A percentile compares a stretch with the other conserved stretches of the same genome.
Evolutionary conservation across 2,329 filamentous ascomycete species (phyloP).

Genomic region (Amauroascus niger): DNA sequence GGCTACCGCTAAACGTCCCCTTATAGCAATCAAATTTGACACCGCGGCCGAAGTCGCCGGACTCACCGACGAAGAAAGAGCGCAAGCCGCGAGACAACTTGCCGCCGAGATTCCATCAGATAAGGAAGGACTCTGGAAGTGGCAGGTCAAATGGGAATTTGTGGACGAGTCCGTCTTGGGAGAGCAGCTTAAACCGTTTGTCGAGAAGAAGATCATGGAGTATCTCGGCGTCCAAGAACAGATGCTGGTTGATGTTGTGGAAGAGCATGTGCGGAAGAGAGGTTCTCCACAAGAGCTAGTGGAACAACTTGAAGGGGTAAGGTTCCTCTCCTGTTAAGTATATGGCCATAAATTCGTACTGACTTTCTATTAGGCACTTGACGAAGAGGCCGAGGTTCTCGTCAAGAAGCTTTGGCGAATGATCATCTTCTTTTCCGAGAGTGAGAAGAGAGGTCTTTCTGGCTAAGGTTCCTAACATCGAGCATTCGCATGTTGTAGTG

Average conservation of each 20-base stretch:
- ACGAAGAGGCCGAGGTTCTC: conserved; percentile 86
- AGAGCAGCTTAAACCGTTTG: conserved; percentile 84
- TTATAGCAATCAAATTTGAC: conserved; percentile 76
- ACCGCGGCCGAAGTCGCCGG: conserved; percentile 54
- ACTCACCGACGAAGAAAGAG: conserved; percentile 79
- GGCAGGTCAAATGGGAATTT: conserved; percentile 85
- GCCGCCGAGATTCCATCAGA: conserved; percentile 85
- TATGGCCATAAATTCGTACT: conserved; percentile 26
- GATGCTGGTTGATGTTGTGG: conserved; percentile 83
- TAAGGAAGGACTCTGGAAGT: conserved; percentile 80
- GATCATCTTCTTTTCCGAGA: conserved; percentile 95
- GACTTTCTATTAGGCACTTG: conserved; percentile 54
- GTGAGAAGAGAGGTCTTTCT: conserved; percentile 78
- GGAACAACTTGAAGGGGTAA: conserved; percentile 72
- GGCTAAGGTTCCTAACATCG: conserved; percentile 37
- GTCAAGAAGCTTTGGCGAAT: conserved; percentile 98
- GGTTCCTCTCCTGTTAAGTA: conserved; percentile 27
- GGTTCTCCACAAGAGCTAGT: conserved; percentile 69
- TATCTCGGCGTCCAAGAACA: conserved; percentile 94
- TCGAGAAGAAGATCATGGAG: conserved; percentile 97
- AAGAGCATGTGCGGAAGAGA: conserved; percentile 71
- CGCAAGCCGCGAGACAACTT: conserved; percentile 68
- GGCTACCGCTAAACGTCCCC: conserved; percentile 57
- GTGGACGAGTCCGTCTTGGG: conserved; percentile 71
- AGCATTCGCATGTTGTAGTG: neutral